Conservation (phyloP, 805 yeast genomes). For the Suhomyces xylopsoci region DNA sequence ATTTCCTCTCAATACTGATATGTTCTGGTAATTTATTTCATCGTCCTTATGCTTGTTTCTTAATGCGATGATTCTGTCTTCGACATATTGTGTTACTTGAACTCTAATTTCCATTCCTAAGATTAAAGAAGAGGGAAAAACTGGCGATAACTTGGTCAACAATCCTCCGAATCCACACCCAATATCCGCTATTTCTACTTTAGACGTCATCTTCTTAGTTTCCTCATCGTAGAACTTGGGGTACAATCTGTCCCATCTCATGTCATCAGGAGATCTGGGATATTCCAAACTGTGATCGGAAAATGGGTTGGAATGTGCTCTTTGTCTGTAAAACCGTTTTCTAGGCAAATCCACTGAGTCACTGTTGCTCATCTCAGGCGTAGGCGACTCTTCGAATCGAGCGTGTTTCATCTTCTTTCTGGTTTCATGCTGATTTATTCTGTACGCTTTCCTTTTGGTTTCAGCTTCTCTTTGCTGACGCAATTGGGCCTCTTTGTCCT, state of each 20-base stretch:
- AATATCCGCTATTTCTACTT: constrained; percentile 88
- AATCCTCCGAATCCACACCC: constrained; percentile 99
- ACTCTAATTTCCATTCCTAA: constrained; percentile 98
- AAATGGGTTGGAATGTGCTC: constrained; percentile 97
- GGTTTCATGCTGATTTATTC: constrained; percentile 45
- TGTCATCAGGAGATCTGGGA: constrained; percentile 72
- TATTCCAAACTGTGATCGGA: constrained; percentile 92
- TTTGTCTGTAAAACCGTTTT: constrained; percentile 86
- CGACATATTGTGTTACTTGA: constrained; percentile 95
- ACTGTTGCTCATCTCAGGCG: constrained; percentile 16
- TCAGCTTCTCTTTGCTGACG: constrained; percentile 25
- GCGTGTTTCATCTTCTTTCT: constrained; percentile 46
- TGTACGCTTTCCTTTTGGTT: constrained; percentile 47
- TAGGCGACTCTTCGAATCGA: constrained; percentile 35
- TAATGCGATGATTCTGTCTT: constrained; percentile 88
- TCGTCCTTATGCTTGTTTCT: constrained; percentile 50
- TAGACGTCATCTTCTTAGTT: constrained; percentile 41
- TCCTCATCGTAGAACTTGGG: constrained; percentile 54
- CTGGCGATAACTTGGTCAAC: constrained; percentile 72
- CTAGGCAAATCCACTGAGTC: constrained; percentile 59
- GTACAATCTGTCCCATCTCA: constrained; percentile 83
- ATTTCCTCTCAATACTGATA: constrained; percentile 87
- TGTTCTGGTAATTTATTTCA: constrained; percentile 62
- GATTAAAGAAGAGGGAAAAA: constrained; percentile 68
- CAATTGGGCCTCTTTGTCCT: constrained; percentile 18